Base-by-base conservation (phyloP, 116 monocot species). In the Phalaenopsis hybrid region DNA sequence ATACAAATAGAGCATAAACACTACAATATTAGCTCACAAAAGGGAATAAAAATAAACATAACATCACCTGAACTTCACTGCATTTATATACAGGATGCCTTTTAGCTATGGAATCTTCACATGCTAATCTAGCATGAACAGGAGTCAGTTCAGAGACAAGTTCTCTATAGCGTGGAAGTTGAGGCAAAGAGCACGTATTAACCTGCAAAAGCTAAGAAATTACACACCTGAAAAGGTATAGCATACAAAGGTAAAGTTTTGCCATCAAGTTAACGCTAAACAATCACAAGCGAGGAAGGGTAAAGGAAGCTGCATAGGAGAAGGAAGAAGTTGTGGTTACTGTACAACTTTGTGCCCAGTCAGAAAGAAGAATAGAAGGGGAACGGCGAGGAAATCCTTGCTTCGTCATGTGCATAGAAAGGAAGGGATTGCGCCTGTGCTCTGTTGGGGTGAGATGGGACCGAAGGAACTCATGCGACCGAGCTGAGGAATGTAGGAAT, bases 21-120 rank as follows among this genome's bases (percentile, higher is more conserved):
- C 72, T 37, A 28, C 72, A 72, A n/a, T 37, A 37, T n/a, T 72
- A 63, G 28, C 37, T 72, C 72, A 72, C 21, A 28, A 50, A 12
- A 8, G 44, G 41, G 12, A 52, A 52, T 52, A 58, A 76, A 74
- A 51, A 84, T 74, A 28, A 33, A 12, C 79, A 72, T 61, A 31
- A 7, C 18, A 72, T n/a, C 28, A 96, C 96, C 96, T 96, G 96
- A 84, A 90, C 88, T 89, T 96, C 94, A 86, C 72, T 94, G 91
- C 94, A 96, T 83, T 85, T 91, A 83, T 96, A 91, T 43, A 91
- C 84, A 41, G 96, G 96, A 79, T 94, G 92, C n/a, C 89, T 85
- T 80, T 89, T 82, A 50, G 94, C 91, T 51, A 85, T 69, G 44
- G 83, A 81, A 82, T 81, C 89, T 88, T 96, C 91, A 86, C 88